Percentiles rank a stretch among this genome's conserved stretches.
Evolutionary conservation across 768 basidiomycete genomes (phyloP).

Genomic region (Phallus indusiatus): DNA sequence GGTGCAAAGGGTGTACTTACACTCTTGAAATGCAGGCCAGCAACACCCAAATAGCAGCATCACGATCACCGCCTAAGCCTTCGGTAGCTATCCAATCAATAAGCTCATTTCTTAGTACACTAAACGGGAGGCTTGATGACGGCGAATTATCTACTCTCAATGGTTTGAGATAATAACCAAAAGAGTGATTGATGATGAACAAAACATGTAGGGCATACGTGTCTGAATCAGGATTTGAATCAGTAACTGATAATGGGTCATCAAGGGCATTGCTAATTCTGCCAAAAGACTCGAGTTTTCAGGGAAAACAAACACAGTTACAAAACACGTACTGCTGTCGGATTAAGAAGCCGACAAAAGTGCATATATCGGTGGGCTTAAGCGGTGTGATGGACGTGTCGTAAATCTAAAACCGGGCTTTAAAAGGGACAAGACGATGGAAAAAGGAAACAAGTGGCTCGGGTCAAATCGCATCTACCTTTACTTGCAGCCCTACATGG

Average conservation of each 20-base stretch:
- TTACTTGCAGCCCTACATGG: slow-evolving; percentile 66
- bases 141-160: neutral
- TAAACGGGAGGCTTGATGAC: neutral
- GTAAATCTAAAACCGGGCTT: slow-evolving; percentile 41
- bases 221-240: neutral
- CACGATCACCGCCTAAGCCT: slow-evolving; percentile 55
- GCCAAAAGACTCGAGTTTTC: neutral
- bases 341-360: slow-evolving; percentile 66
- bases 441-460: neutral
- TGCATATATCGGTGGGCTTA: slow-evolving; percentile 52
- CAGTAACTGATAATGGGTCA: neutral
- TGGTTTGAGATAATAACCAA: slow-evolving; percentile 12
- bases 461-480: slow-evolving; percentile 31
- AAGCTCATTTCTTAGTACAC: slow-evolving; percentile 38
- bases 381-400: slow-evolving; percentile 36
- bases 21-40: slow-evolving; percentile 49
- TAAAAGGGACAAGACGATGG: slow-evolving; percentile 8
- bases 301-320: neutral
- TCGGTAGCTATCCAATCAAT: slow-evolving; percentile 67
- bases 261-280: neutral
- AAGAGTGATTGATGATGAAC: slow-evolving; percentile 9
- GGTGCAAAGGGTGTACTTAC: slow-evolving; percentile 33
- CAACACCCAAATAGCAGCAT: slow-evolving; percentile 70
- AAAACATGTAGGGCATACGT: neutral
- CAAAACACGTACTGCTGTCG: slow-evolving; percentile 46